Conservation (phyloP, 148 eudicot species). For the Rhododendron mucronatum region DNA sequence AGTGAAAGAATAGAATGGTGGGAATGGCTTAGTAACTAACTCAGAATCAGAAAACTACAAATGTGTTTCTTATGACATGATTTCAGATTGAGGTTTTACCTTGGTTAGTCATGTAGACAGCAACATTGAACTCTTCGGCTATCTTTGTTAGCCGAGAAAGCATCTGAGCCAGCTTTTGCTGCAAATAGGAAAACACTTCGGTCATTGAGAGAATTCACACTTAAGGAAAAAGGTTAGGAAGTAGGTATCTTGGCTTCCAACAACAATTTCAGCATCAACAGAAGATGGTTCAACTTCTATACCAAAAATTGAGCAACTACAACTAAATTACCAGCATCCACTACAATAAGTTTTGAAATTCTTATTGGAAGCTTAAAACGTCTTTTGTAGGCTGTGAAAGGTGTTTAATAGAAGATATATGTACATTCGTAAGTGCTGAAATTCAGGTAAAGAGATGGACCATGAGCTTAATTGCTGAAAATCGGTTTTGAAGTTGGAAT, state of each 20-base stretch:
- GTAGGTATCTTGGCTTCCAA: neutral
- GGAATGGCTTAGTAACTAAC: neutral
- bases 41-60: neutral
- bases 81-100: conserved; percentile 33
- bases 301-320: neutral
- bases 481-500: neutral
- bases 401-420: neutral
- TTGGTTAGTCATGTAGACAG: conserved; percentile 91
- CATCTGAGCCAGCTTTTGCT: conserved; percentile 98
- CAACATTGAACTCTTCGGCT: conserved; percentile 90
- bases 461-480: neutral
- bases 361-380: neutral
- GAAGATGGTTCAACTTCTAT: neutral
- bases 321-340: neutral
- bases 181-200: conserved; percentile 19
- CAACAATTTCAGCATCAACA: neutral
- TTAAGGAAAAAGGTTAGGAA: neutral
- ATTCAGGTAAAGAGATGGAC: neutral
- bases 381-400: neutral
- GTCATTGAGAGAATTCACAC: conserved; percentile 4
- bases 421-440: neutral
- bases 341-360: neutral
- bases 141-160: conserved; percentile 80
- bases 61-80: neutral
- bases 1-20: neutral